Base-by-base conservation (phyloP, 2,329 filamentous ascomycete species). In the Talaromyces marneffei region DNA sequence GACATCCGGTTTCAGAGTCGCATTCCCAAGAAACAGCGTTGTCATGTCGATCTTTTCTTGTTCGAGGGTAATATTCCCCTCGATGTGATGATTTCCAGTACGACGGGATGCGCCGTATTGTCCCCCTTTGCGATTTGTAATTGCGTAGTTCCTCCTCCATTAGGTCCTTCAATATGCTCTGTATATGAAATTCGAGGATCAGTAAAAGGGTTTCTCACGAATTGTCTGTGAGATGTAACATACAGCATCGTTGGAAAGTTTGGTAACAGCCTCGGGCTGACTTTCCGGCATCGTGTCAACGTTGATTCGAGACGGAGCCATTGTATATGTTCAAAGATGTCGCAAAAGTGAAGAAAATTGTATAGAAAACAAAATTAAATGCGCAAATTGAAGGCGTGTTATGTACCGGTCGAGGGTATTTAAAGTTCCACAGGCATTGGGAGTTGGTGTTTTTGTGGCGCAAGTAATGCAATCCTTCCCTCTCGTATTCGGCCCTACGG, bases 1-100 rank as follows among this genome's bases (percentile, higher is more conserved):
- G 57, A 39, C 57, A 59, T 31, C 57, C 57, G 18, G 23, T 33
- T 6, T 25, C 33, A 12, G n/a, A n/a, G 35, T 59, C 57, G n/a
- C 57, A 59, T 59, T 53, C 46, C 48, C 37, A 31, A 31, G 25
- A 10, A 42, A 53, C 8, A 39, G n/a, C n/a, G n/a, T 33, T 20
- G 18, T 59, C 23, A 37, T 39, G 44, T 39, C 18, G 18, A n/a
- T 55, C 33, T 55, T 55, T 27, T 40, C 52, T 27, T 12, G 27
- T 33, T 55, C 52, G 52, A 29, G 52, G 52, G 5, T 55, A 55
- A 27, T 55, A 55, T 37, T 37, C 35, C 29, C 33, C 52, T n/a
- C 20, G 33, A 10, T 27, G 16, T 27, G 52, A 23, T 27, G 52
- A 23, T 25, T 37, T n/a, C 12, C 20, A 25, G 8, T 27, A 55